Percentiles rank a stretch among this genome's conserved stretches.
Conservation (phyloP, 108 stramenopile genomes). For the Chaetoceros tenuissimus region DNA sequence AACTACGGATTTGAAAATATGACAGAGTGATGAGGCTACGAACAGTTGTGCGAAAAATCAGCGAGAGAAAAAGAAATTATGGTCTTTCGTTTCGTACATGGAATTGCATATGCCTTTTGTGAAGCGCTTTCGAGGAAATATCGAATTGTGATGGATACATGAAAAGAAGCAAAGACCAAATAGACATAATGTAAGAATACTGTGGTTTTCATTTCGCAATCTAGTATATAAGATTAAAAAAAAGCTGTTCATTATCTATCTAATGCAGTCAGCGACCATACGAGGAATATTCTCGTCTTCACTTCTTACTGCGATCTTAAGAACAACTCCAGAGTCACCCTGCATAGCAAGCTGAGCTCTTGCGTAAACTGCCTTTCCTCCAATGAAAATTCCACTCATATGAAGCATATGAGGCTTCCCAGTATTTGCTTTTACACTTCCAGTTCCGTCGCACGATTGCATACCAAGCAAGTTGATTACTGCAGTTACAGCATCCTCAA, state of each 20-base stretch:
- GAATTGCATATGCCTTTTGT: no score
- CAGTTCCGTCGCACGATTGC: slow-evolving; percentile 89
- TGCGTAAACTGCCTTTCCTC: slow-evolving; percentile 66
- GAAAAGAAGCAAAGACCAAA: no score
- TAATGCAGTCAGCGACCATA: slow-evolving; percentile 83
- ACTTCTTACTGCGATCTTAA: slow-evolving; percentile 89
- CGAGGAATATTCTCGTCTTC: slow-evolving; percentile 58
- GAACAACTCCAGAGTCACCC: slow-evolving; percentile 44
- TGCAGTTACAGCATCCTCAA: slow-evolving; percentile 75
- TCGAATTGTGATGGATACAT: no score
- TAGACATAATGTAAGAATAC: no score
- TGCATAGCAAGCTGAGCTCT: slow-evolving; percentile 83
- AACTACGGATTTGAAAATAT: no score
- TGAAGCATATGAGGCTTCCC: slow-evolving; percentile 88
- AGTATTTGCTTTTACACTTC: slow-evolving; percentile 31
- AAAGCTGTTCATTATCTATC: slow-evolving; percentile 23
- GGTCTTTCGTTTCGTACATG: no score
- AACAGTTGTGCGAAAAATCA: no score
- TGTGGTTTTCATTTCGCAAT: neutral
- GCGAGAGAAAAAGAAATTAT: no score
- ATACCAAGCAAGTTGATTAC: slow-evolving; percentile 86
- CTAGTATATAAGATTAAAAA: no score
- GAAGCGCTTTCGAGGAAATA: no score
- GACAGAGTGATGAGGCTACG: no score
- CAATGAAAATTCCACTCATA: slow-evolving; percentile 82